These are phyloP conservation scores for Aureobasidium melanogenum DNA, from an alignment of 2,329 filamentous ascomycete genomes.

Conservation along the genomic window DNA sequence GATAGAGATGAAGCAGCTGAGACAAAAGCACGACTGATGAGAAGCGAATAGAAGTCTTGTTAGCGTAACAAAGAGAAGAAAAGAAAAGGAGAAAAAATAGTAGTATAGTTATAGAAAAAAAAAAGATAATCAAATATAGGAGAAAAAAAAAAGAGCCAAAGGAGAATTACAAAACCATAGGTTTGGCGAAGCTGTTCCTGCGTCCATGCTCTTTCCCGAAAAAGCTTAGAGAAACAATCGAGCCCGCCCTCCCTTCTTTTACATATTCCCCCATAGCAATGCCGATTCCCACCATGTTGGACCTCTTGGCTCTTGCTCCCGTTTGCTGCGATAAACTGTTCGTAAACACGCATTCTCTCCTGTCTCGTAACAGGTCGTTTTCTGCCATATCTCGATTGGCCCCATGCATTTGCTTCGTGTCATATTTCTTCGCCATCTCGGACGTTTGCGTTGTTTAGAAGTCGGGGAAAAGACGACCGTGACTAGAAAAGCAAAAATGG, in stretches of 20 bases:
- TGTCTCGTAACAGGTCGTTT: neutral
- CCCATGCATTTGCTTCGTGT: too few species aligned
- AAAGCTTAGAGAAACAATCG: too few species aligned
- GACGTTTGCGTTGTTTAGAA: slow-evolving; percentile 45
- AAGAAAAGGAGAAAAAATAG: too few species aligned
- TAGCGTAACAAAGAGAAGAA: neutral
- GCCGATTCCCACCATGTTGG: neutral
- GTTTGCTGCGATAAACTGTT: neutral
- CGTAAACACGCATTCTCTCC: neutral
- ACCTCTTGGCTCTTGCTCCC: neutral
- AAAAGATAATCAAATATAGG: too few species aligned
- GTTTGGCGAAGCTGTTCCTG: neutral
- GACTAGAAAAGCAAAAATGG: slow-evolving; percentile 39
- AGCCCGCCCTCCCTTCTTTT: neutral
- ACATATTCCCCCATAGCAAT: neutral
- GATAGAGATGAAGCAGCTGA: neutral
- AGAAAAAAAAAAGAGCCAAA: too few species aligned
- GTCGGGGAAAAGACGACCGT: slow-evolving; percentile 66
- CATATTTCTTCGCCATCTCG: neutral
- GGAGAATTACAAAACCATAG: too few species aligned
- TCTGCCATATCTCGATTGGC: neutral
- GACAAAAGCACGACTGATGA: too few species aligned
- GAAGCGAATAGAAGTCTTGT: neutral
- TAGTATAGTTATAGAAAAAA: too few species aligned
- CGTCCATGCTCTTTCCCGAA: neutral